Evolutionary conservation across 805 yeast genomes (phyloP), one percentile per base, ranked within the genome.

Genomic region (Jamesozyma spencerorum): DNA sequence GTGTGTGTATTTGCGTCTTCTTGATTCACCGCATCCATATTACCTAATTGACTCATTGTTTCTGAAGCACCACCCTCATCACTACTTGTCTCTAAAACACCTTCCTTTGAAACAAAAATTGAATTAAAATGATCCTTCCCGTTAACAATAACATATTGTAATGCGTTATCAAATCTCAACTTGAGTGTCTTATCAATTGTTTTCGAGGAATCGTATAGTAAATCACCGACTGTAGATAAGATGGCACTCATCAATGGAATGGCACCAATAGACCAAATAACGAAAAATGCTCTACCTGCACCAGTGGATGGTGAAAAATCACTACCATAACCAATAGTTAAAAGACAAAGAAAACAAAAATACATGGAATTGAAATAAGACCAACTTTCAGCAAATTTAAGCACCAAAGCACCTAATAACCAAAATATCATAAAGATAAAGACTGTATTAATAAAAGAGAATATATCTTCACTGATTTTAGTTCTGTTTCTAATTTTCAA

Each of bases 271-370:
- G 87, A 81, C 95, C 95, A 87, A 8, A 77, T 61, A 6, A 84
- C 76, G 51, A 86, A 86, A 48, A 85, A 75, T 1, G 81, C 72
- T 32, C 81, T 63, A 1, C 94, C 94, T 5, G 82, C 79, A 1
- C 78, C 62, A 0, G 79, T 60, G 1, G 37, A 42, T 1, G 95
- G 94, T 1, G 76, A 67, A 49, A 66, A 77, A 53, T 80, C 87
- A 26, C 95, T 95, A 24, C 95, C 96, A 59, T 83, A 85, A 1
- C 95, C 95, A 41, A 87, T 81, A 0, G 95, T 84, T 5, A 85
- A 62, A 39, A 87, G 70, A 51, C 90, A 78, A 31, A 83, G 62
- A 46, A 81, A 77, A 45, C 88, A 76, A 53, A 84, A 86, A 62
- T 87, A 87, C n/a, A 83, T 67, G 2, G 77, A 70, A 39, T 76